Base-by-base conservation (phyloP, 1,284 basidiomycete genomes). In the Nidula niveotomentosa region DNA sequence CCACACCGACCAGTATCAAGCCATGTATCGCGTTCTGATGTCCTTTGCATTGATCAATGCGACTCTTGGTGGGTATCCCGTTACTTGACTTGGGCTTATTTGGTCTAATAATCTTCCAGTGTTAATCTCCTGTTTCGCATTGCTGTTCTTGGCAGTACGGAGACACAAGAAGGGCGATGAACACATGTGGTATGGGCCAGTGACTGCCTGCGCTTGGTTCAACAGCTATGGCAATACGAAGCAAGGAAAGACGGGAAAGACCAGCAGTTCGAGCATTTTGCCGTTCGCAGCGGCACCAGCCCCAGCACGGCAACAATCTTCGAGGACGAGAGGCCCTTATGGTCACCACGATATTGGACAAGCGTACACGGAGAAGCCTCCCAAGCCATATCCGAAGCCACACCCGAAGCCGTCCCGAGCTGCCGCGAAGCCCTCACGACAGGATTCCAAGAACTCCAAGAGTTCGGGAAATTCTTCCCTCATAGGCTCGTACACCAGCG, bases 11-110 rank as follows among this genome's bases (percentile, higher is more conserved):
- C 67, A 79, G 59, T 92, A 87, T 66, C 90, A 90, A 60, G 89
- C 90, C 23, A 91, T 92, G 76, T 92, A 91, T 66, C 81, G 85
- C 39, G 90, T 91, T 30, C 73, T 91, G 51, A 87, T 86, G 70
- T 82, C 85, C 15, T 92, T 91, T 69, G 83, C 90, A 10, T 71
- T 92, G 54, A 83, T 92, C 68, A 92, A 91, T 64, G 83, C 86
- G 53, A 77, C 80, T 52, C 76, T 93, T 10, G 74, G 89, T 87
- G 67, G 58, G 85, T 74, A 13, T 51, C 15, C 48, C 58, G 5
- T 17, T 30, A n/a, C 15, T n/a, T 43, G 36, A 43, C 23, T 18
- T 34, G 9, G 33, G 15, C 15, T 30, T 43, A 17, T 13, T 47
- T 30, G 10, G 15, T 43, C 37, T 41, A 41, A 53, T 36, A 47